A percentile compares a stretch with the other conserved stretches of the same genome.
These are phyloP conservation scores for Rhododendron molle DNA, from an alignment of 148 eudicot species.

Conservation along the genomic window DNA sequence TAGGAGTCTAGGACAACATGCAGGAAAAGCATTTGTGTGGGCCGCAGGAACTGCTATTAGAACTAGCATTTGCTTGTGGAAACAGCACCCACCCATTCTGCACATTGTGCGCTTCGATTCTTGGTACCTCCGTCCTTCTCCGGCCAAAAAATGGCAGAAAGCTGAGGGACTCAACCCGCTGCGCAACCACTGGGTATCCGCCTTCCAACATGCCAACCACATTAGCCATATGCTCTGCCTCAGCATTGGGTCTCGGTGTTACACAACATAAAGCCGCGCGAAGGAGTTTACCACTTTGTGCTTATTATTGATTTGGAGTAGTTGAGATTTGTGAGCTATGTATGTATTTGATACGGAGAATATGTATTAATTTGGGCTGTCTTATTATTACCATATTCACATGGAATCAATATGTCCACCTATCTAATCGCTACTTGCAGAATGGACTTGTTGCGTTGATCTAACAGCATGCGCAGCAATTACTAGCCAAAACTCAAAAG, in stretches of 20 bases:
- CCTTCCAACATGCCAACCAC: conserved; percentile 18
- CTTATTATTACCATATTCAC: no score
- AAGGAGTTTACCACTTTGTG: conserved; percentile 16
- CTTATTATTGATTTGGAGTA: no score
- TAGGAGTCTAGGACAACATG: not conserved
- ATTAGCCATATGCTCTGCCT: conserved; percentile 60
- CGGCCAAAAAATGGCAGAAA: not conserved
- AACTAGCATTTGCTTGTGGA: not conserved
- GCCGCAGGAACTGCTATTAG: no score
- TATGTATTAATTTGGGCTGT: no score
- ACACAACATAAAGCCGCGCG: no score
- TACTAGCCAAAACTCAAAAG: no score
- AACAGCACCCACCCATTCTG: not conserved
- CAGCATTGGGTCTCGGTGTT: not conserved
- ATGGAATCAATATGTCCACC: no score
- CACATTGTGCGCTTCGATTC: not conserved
- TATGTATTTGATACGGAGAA: no score
- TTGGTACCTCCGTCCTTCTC: not conserved
- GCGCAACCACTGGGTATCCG: conserved; percentile 34
- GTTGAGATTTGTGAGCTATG: no score
- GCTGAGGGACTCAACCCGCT: conserved; percentile 40
- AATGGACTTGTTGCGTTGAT: no score
- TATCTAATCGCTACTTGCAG: no score
- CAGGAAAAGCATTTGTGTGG: not conserved
- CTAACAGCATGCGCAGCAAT: no score